A percentile compares a stretch with the other conserved stretches of the same genome.
Conservation (phyloP, 805 yeast genomes). For the Clavispora fructus region DNA sequence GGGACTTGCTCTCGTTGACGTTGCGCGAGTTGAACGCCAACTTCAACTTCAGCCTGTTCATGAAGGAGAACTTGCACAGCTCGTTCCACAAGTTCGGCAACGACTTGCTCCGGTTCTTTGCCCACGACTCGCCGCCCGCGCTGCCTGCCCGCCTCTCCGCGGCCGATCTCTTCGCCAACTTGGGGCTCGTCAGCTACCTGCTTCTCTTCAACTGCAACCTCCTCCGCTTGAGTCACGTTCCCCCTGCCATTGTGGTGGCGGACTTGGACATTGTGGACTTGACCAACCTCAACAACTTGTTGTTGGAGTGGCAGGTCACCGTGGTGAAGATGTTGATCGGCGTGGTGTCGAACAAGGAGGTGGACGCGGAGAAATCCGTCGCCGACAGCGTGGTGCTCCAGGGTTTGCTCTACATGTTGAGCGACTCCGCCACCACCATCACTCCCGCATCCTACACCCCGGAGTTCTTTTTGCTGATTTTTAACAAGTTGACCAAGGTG, state of each 20-base stretch:
- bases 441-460: constrained; percentile 6
- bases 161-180: constrained; percentile 39
- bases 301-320: constrained; percentile 45
- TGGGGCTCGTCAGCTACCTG: constrained; percentile 49
- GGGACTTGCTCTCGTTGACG: constrained; percentile 42
- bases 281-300: constrained; percentile 25
- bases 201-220: constrained; percentile 36
- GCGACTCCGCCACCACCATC: constrained; percentile 8
- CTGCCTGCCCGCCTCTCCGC: constrained; percentile 9
- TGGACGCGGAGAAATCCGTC: not conserved
- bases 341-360: constrained; percentile 6
- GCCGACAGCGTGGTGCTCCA: constrained; percentile 22
- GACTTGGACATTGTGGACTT: constrained; percentile 22
- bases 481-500: constrained; percentile 3
- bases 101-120: constrained; percentile 13
- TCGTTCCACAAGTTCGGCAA: constrained; percentile 11
- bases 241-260: not conserved
- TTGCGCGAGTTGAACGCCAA: constrained; percentile 40
- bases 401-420: constrained; percentile 21
- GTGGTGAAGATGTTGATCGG: constrained; percentile 39
- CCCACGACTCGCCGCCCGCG: constrained; percentile 3
- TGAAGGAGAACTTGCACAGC: constrained; percentile 13
- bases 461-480: constrained; percentile 19
- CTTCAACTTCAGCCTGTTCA: constrained; percentile 13
- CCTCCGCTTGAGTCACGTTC: constrained; percentile 18